phyloP scores from a whole-genome alignment of 352 stramenopile genomes.

The Phytophthora agathidicida region DNA sequence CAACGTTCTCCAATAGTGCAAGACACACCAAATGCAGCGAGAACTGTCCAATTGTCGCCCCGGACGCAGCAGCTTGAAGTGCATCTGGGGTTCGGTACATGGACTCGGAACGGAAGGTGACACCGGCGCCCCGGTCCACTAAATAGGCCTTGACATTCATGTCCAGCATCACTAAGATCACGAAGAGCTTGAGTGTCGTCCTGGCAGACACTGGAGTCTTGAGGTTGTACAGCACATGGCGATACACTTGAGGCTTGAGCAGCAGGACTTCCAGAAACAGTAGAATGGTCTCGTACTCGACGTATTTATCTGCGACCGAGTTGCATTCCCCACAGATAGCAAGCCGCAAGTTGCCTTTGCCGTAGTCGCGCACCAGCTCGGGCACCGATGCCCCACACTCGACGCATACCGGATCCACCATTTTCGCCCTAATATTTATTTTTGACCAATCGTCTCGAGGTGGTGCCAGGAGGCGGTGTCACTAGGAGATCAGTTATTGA shows the following conservation, averaged over 20 bases:
- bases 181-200: slow-evolving; percentile 76
- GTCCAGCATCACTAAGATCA: slow-evolving; percentile 83
- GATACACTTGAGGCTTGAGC: slow-evolving; percentile 85
- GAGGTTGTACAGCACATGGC: slow-evolving; percentile 86
- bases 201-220: slow-evolving; percentile 45
- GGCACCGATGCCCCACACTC: slow-evolving; percentile 71
- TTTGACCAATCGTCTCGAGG: neutral
- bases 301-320: slow-evolving; percentile 84
- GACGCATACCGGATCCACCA: slow-evolving; percentile 48
- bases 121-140: slow-evolving; percentile 65
- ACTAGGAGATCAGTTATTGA: no score
- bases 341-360: slow-evolving; percentile 85
- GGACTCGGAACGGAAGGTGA: slow-evolving; percentile 62
- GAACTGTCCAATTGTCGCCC: slow-evolving; percentile 73
- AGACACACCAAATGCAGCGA: slow-evolving; percentile 79
- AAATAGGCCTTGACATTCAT: slow-evolving; percentile 89
- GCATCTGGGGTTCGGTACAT: slow-evolving; percentile 48
- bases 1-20: slow-evolving; percentile 72
- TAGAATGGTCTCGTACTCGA: slow-evolving; percentile 87
- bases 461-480: no score
- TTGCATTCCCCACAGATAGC: slow-evolving; percentile 76
- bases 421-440: neutral
- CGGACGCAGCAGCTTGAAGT: slow-evolving; percentile 45
- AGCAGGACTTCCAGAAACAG: slow-evolving; percentile 88
- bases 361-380: slow-evolving; percentile 82